Evolutionary conservation across 2,329 filamentous ascomycete genomes (phyloP), one percentile per base, ranked within the genome.

Genomic region (Arthrobotrys megalospora): DNA sequence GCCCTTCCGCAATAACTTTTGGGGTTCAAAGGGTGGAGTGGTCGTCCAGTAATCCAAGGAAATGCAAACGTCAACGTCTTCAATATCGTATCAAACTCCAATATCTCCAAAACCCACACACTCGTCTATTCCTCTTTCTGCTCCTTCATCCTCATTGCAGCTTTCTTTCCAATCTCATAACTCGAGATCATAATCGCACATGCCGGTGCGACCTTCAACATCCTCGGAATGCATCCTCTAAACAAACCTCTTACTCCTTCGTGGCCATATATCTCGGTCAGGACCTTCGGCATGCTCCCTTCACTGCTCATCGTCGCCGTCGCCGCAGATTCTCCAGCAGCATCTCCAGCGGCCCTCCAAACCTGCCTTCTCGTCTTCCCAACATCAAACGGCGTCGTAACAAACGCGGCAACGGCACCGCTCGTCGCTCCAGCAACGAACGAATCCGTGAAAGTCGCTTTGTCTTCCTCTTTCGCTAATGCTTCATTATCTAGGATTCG

Each of bases 301-400:
- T 97, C 94, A 0, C 94, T 93, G 0, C 87, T 86, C 2, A 84
- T 80, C 1, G 82, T 83, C 24, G 83, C 83, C 14, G 83, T 81
- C 32, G 84, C 83, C n/a, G 83, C 76, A n/a, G 84, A 82, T 1
- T 84, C 83, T 3, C 83, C 80, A 7, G 82, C 81, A 8, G 82
- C 81, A 12, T 76, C 81, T 48, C 69, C 82, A 4, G 83, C 82
- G 10, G 85, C 82, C 79, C 96, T 90, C 58, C 89, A 88, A 81
- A 97, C 91, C 84, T 99, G 96, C 75, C 94, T 94, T 19, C 96
- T 88, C 3, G 96, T 99, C 86, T 99, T 99, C 81, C 96, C 96
- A 0, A 99, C 96, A 82, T 99, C 96, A 82, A 99, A 99, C 0
- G 96, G 96, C 76, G 93, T 97, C 0, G 96, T 99, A 19, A 96